phyloP scores from a whole-genome alignment of 768 basidiomycete genomes.

The Russula emetica region DNA sequence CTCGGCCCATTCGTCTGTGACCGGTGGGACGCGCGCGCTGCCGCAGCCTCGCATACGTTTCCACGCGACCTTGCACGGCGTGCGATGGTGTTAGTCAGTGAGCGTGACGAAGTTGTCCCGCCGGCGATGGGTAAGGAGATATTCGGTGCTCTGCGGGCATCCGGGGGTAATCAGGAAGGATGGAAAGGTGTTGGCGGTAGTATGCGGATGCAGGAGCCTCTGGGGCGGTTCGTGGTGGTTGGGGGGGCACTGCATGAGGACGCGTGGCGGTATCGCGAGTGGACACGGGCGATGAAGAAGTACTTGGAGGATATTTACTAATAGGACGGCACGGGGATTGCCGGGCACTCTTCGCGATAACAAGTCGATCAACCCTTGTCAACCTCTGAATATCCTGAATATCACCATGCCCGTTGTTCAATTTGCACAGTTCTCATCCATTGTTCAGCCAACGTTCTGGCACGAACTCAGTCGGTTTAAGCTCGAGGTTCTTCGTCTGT shows the following conservation, averaged over 20 bases:
- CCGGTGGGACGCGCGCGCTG: conserved; percentile 43
- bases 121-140: conserved; percentile 37
- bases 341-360: neutral
- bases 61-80: conserved; percentile 28
- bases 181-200: neutral
- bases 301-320: conserved; percentile 28
- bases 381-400: neutral
- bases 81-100: conserved; percentile 40
- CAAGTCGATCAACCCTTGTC: neutral
- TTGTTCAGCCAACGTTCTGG: conserved; percentile 91
- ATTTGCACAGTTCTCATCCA: conserved; percentile 83
- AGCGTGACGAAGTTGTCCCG: conserved; percentile 47
- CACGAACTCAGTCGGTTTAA: conserved; percentile 84
- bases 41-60: conserved; percentile 26
- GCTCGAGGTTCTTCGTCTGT: conserved; percentile 83
- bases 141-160: conserved; percentile 23
- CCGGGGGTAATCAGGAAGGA: neutral
- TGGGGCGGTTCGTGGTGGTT: conserved; percentile 32
- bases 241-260: conserved; percentile 39
- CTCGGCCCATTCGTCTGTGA: conserved; percentile 44
- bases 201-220: neutral
- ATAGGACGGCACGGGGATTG: neutral
- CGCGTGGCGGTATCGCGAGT: conserved; percentile 35
- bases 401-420: conserved; percentile 62
- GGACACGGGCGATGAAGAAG: conserved; percentile 31